Base-by-base conservation (phyloP, 2,329 filamentous ascomycete species). In the Rhynchosporium graminicola region DNA sequence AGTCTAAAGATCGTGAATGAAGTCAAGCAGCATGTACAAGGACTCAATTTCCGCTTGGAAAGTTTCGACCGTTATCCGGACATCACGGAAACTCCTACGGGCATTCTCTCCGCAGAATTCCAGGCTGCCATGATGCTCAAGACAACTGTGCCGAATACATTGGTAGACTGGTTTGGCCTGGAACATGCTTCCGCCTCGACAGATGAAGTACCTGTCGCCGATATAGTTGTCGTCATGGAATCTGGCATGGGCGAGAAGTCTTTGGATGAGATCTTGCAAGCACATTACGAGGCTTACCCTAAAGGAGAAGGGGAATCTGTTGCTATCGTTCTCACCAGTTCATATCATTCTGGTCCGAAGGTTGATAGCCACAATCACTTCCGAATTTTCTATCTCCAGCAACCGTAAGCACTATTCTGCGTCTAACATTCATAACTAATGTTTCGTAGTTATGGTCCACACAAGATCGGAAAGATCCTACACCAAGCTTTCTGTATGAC, bases 51-150 rank as follows among this genome's bases (percentile, higher is more conserved):
- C 28, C 61, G 65, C 20, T 65, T 74, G 5, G 63, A 69, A 26
- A 65, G 68, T 4, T 73, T 73, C 52, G 70, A 73, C 38, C 59
- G 67, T 43, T 71, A 71, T 59, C 71, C 72, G 8, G 70, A 73
- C 51, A 71, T 73, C n/a, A 42, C 65, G 6, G 71, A 72, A 55
- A 64, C 67, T 12, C 72, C 72, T n/a, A 71, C 70, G 36, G 72
- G 72, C 7, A 74, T 72, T 29, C 63, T 74, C 2, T 68, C 69
- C 12, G 54, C 67, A 1, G 72, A 73, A 26, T 59, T 62, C 20
- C 65, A 71, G 58, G 68, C 65, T 6, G 67, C 68, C 2, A 69
- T 72, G 62, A 47, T 69, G 29, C 63, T 73, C 9, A 73, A 71
- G 40, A 64, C 65, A 6, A 57, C 68, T 10, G 33, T 69, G 6